Conservation (phyloP, 2,329 filamentous ascomycete species). For the Neonectria coccinea region DNA sequence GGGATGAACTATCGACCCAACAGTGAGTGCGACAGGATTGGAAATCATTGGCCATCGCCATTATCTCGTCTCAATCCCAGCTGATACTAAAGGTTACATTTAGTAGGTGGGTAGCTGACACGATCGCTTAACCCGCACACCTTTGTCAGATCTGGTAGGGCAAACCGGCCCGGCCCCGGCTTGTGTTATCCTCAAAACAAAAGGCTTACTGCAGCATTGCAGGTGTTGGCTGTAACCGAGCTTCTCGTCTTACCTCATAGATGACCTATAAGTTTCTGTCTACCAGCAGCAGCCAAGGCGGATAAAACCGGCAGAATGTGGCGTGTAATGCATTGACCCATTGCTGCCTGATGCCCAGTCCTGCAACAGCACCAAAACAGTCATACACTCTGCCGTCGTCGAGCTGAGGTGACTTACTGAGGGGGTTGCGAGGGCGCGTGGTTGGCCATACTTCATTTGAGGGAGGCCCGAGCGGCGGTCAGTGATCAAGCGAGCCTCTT, state of each 20-base stretch:
- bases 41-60: too few relatives aligned
- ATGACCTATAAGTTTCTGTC: constrained; percentile 4
- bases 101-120: too few relatives aligned
- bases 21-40: too few relatives aligned
- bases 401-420: background rate
- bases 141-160: too few relatives aligned
- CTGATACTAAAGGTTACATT: too few relatives aligned
- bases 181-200: too few relatives aligned
- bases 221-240: background rate
- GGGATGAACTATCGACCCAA: too few relatives aligned
- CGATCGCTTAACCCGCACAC: too few relatives aligned
- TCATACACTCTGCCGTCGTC: background rate
- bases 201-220: background rate
- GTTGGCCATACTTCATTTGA: too few relatives aligned
- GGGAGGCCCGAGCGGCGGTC: background rate
- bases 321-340: background rate
- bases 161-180: too few relatives aligned
- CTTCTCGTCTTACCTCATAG: background rate
- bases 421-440: too few relatives aligned
- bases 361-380: background rate
- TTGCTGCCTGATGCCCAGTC: background rate
- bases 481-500: background rate
- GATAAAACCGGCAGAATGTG: background rate
- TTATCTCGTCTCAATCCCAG: too few relatives aligned
- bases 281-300: background rate